A percentile compares a stretch with the other conserved stretches of the same genome.
These are phyloP conservation scores for Rhizoclosmatium globosum DNA, from an alignment of 192 early-diverging fungal genomes.

Conservation along the genomic window DNA sequence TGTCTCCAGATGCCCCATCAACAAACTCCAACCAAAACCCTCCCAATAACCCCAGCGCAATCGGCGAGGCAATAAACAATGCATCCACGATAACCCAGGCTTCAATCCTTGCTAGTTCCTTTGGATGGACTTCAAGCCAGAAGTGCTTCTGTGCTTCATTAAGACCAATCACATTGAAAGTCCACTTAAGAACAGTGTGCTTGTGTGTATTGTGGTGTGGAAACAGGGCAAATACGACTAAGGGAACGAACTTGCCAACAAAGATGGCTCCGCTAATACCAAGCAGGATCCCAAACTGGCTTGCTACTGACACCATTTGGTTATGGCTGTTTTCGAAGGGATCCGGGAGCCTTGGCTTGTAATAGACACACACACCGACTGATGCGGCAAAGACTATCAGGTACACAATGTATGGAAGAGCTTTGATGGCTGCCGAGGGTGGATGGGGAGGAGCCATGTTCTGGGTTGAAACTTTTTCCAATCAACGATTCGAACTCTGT, in stretches of 20 bases:
- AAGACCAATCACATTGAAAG: background rate
- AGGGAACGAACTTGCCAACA: background rate
- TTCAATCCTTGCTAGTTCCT: background rate
- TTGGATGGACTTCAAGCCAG: background rate
- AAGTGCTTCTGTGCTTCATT: background rate
- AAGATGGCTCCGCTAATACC: background rate
- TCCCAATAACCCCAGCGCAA: background rate
- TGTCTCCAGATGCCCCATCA: background rate
- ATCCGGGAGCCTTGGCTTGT: background rate
- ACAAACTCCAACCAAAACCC: background rate
- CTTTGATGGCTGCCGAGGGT: background rate
- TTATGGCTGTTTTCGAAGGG: background rate
- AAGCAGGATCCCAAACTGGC: conserved; percentile 4
- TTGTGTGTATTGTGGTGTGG: background rate
- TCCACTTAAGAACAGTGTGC: background rate
- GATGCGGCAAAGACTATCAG: background rate
- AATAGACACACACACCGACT: background rate
- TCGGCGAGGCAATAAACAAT: background rate
- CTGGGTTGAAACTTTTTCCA: too few relatives aligned
- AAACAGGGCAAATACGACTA: background rate
- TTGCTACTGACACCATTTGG: background rate
- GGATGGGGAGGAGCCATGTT: background rate
- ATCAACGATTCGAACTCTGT: too few relatives aligned
- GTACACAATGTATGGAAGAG: conserved; percentile 7
- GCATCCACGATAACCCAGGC: conserved; percentile 3